Conservation (phyloP, 345 rosid genomes). For the Erodium maritimum region DNA sequence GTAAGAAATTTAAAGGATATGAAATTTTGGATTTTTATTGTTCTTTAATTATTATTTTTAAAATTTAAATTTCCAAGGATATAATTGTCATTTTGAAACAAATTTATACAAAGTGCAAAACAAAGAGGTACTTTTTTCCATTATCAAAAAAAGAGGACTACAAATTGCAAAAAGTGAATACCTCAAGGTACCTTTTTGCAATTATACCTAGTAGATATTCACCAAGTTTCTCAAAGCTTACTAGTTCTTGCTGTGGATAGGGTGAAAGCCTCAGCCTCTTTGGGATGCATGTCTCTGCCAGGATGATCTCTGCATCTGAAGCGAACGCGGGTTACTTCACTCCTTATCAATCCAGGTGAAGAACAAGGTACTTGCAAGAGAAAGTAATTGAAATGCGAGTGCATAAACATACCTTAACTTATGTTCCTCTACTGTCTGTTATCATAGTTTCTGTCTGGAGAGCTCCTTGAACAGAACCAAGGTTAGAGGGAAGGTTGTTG, state of each 20-base stretch:
- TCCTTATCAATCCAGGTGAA: conserved; percentile 68
- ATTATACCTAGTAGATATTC: too few relatives aligned
- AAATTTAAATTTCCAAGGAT: too few relatives aligned
- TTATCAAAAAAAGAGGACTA: too few relatives aligned
- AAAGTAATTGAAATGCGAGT: conserved; percentile 5
- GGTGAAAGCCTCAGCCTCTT: conserved; percentile 42
- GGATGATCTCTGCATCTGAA: conserved; percentile 35
- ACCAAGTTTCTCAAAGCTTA: too few relatives aligned
- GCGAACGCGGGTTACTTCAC: conserved; percentile 46
- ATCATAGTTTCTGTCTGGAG: conserved; percentile 36
- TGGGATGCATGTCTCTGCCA: conserved; percentile 31
- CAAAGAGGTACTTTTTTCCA: too few relatives aligned
- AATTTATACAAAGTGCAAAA: too few relatives aligned
- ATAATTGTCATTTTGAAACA: too few relatives aligned
- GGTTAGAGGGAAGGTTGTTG: conserved; percentile 38
- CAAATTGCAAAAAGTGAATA: too few relatives aligned
- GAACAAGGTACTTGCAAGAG: conserved; percentile 34
- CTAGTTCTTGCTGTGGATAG: conserved; percentile 13
- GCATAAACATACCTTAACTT: conserved; percentile 9
- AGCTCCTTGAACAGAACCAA: conserved; percentile 42
- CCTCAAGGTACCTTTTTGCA: too few relatives aligned
- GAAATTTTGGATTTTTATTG: too few relatives aligned
- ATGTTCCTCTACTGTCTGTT: conserved; percentile 11
- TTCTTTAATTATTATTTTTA: too few relatives aligned
- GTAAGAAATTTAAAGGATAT: too few relatives aligned